phyloP scores from a whole-genome alignment of 2,329 filamentous ascomycete genomes.

The Emydomyces testavorans region DNA sequence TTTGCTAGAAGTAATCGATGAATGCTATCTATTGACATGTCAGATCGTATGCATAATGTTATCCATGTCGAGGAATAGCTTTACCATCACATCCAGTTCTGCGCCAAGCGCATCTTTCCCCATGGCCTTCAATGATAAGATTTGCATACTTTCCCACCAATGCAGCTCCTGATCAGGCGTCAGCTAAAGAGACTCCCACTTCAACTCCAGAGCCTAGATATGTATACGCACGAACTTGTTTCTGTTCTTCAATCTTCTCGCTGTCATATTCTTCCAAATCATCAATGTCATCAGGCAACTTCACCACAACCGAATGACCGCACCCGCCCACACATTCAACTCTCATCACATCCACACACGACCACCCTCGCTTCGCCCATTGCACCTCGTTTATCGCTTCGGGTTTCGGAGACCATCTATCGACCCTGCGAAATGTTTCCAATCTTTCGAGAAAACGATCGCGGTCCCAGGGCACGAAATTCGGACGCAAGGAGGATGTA shows the following conservation, averaged over 20 bases:
- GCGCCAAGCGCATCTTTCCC: conserved; percentile 74
- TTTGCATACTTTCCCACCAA: conserved; percentile 65
- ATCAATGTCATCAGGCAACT: conserved; percentile 56
- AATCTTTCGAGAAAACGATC: conserved; percentile 68
- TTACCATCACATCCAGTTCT: conserved; percentile 75
- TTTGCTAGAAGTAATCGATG: conserved; percentile 56
- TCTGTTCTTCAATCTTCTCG: conserved; percentile 33
- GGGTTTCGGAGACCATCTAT: conserved; percentile 88
- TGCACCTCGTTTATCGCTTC: conserved; percentile 74
- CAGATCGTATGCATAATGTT: background rate
- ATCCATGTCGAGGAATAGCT: conserved; percentile 13
- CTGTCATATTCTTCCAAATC: conserved; percentile 37
- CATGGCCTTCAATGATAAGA: conserved; percentile 63
- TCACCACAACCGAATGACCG: conserved; percentile 71
- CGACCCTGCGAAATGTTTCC: conserved; percentile 80
- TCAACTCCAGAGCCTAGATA: background rate
- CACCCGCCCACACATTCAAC: conserved; percentile 74
- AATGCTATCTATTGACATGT: conserved; percentile 42
- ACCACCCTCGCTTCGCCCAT: conserved; percentile 91
- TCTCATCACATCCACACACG: conserved; percentile 69
- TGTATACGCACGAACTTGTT: conserved; percentile 34
- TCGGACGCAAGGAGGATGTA: conserved; percentile 40
- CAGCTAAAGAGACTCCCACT: background rate
- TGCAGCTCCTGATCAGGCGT: conserved; percentile 40
- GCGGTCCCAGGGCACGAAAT: conserved; percentile 78